These are phyloP conservation scores for Fragaria nilgerrensis DNA, from an alignment of 306 rosid genomes.

Conservation along the genomic window DNA sequence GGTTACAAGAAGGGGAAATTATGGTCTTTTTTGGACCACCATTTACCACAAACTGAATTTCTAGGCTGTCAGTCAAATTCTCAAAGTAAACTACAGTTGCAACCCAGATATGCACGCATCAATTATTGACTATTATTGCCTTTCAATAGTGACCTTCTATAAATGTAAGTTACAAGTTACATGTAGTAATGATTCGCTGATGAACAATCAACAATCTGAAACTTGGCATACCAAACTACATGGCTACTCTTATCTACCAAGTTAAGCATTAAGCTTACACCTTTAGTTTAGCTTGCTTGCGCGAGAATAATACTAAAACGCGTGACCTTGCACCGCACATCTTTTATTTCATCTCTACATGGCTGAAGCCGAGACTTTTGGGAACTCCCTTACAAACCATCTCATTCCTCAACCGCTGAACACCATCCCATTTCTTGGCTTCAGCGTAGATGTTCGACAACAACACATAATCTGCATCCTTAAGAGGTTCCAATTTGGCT, in stretches of 20 bases:
- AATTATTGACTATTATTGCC: not conserved
- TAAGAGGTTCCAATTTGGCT: slow-evolving; percentile 39
- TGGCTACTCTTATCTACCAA: not conserved
- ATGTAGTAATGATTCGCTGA: not conserved
- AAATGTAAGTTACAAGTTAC: not conserved
- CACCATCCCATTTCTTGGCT: slow-evolving; percentile 60
- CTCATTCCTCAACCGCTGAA: slow-evolving; percentile 52
- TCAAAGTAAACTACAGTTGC: not conserved
- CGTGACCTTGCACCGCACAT: not conserved
- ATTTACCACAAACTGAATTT: not conserved
- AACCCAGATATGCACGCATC: not conserved
- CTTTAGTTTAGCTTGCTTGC: not conserved
- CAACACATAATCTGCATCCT: slow-evolving; percentile 61
- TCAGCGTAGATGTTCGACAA: slow-evolving; percentile 68
- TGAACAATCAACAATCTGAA: not conserved
- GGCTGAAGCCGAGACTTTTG: slow-evolving; percentile 55
- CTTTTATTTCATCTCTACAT: slow-evolving; percentile 25
- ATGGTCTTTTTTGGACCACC: not conserved
- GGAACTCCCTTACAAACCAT: slow-evolving; percentile 44
- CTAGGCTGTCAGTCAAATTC: slow-evolving; percentile 1
- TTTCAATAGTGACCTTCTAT: not conserved
- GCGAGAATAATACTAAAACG: not conserved
- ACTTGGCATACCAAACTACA: not conserved
- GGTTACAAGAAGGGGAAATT: not conserved
- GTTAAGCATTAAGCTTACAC: not conserved